phyloP scores from a whole-genome alignment of 2,329 filamentous ascomycete species.

The Sphaceloma murrayae region DNA sequence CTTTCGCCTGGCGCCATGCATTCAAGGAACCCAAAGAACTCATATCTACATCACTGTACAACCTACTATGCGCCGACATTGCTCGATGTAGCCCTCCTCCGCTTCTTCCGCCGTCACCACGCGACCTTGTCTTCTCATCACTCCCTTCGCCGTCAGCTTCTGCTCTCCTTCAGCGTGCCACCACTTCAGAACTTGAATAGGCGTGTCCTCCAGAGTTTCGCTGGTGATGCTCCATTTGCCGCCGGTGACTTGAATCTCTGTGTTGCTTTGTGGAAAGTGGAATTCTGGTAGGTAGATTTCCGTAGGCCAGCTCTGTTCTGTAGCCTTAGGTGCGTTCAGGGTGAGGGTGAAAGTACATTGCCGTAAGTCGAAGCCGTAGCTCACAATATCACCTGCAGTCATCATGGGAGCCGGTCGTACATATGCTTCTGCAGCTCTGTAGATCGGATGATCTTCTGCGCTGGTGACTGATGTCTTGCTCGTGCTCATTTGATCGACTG shows the following conservation, averaged over 20 bases:
- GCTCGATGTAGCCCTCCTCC: slow-evolving; percentile 69
- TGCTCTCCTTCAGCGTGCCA: slow-evolving; percentile 88
- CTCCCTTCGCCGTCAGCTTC: slow-evolving; percentile 63
- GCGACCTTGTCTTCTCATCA: slow-evolving; percentile 49
- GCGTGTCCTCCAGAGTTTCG: slow-evolving; percentile 56
- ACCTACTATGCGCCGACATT: slow-evolving; percentile 35
- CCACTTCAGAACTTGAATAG: slow-evolving; percentile 70
- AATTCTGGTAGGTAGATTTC: slow-evolving; percentile 81
- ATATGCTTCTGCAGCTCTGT: slow-evolving; percentile 85
- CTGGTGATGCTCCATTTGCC: slow-evolving; percentile 83
- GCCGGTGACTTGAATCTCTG: slow-evolving; percentile 63
- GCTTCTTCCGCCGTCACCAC: slow-evolving; percentile 45
- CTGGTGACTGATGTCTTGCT: slow-evolving; percentile 18
- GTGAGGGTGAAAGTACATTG: slow-evolving; percentile 67
- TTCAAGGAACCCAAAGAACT: not conserved
- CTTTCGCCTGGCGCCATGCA: slow-evolving; percentile 1
- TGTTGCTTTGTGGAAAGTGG: slow-evolving; percentile 72
- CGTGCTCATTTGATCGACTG: slow-evolving; percentile 40
- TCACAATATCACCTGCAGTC: slow-evolving; percentile 60
- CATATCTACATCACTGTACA: slow-evolving; percentile 36
- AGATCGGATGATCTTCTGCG: slow-evolving; percentile 53
- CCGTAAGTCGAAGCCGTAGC: slow-evolving; percentile 73
- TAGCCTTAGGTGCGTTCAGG: slow-evolving; percentile 52
- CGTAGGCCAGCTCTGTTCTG: slow-evolving; percentile 59
- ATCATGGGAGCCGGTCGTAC: slow-evolving; percentile 73